phyloP scores from a whole-genome alignment of 2,329 filamentous ascomycete genomes.

The Pestalotiopsis sp. region DNA sequence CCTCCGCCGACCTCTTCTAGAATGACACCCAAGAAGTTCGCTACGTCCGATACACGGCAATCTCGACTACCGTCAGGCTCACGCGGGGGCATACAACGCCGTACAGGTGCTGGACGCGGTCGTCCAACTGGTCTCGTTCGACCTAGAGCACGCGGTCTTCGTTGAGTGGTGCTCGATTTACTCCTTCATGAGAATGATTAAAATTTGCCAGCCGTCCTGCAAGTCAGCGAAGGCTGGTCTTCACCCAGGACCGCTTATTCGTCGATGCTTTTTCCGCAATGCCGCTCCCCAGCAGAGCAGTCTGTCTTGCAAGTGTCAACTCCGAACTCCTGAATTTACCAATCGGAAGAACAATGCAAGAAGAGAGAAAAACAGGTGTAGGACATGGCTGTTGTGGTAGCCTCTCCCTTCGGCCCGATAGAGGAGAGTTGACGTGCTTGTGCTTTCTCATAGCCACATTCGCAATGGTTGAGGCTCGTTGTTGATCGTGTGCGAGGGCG shows the following conservation, averaged over 20 bases:
- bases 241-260: background rate
- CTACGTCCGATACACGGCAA: conserved; percentile 44
- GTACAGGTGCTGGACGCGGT: conserved; percentile 38
- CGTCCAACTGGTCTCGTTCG: conserved; percentile 50
- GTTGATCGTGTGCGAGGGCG: background rate
- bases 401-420: background rate
- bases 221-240: background rate
- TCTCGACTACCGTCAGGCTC: conserved; percentile 51
- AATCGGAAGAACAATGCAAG: background rate
- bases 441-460: background rate
- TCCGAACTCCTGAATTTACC: background rate
- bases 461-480: background rate
- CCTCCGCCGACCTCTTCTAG: conserved; percentile 67
- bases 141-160: conserved; percentile 48
- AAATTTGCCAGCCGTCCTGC: background rate
- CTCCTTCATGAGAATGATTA: background rate
- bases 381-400: background rate
- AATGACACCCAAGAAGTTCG: conserved; percentile 47
- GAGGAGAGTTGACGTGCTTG: background rate
- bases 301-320: background rate
- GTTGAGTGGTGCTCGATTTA: conserved; percentile 34
- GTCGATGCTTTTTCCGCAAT: background rate
- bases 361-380: background rate
- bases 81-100: conserved; percentile 42
- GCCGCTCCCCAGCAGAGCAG: background rate